Percentiles rank a stretch among this genome's conserved stretches.
Conservation (phyloP, 1,284 basidiomycete genomes). For the Microbotryum silenes-acaulis region DNA sequence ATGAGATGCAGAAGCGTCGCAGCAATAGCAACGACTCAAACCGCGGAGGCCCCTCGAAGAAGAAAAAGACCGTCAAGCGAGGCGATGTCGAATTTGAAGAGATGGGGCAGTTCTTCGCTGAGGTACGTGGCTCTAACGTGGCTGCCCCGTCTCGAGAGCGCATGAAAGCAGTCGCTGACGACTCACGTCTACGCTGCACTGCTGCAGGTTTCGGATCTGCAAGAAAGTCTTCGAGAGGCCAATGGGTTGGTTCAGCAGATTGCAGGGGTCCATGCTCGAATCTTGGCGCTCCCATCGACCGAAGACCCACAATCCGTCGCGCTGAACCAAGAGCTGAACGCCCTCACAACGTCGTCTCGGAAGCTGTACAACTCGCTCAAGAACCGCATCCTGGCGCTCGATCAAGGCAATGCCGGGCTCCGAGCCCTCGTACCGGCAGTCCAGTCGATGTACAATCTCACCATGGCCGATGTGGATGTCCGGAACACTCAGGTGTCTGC, state of each 20-base stretch:
- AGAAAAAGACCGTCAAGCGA: background rate
- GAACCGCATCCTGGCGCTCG: conserved; percentile 30
- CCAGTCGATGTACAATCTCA: conserved; percentile 42
- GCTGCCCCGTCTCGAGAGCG: too few species aligned
- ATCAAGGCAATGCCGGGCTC: conserved; percentile 30
- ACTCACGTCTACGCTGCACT: too few species aligned
- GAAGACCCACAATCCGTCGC: conserved; percentile 21
- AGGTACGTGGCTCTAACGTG: conserved; percentile 7
- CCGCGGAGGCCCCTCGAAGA: background rate
- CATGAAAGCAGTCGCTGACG: background rate
- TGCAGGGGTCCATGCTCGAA: conserved; percentile 27
- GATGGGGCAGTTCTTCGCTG: conserved; percentile 22
- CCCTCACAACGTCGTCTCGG: conserved; percentile 15
- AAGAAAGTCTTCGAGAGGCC: conserved; percentile 23
- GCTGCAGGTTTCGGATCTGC: conserved; percentile 27
- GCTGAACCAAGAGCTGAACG: conserved; percentile 18
- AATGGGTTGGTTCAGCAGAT: conserved; percentile 26
- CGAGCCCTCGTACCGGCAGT: conserved; percentile 26
- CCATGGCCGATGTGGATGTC: conserved; percentile 39
- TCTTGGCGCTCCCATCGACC: conserved; percentile 25
- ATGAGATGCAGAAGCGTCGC: background rate
- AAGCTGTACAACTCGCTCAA: conserved; percentile 22
- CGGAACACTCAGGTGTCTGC: conserved; percentile 40
- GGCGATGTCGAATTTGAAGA: conserved; percentile 24
- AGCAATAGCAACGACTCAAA: background rate